Evolutionary conservation across 208 protist genomes (phyloP), one percentile per base, ranked within the genome.

Genomic region (Trypanosoma scelopori): DNA sequence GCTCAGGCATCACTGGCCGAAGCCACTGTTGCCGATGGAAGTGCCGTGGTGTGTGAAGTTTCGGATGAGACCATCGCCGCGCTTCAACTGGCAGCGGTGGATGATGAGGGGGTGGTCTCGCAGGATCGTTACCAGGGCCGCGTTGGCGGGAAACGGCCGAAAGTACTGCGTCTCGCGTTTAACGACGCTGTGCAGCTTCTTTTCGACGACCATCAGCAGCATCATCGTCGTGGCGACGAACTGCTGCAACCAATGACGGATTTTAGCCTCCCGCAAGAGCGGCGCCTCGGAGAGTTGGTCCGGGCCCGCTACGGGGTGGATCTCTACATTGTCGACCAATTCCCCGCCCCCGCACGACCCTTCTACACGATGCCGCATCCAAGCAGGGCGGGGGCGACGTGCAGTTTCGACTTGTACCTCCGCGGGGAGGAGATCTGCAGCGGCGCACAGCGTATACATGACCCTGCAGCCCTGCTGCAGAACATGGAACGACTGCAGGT

Each of bases 311-410:
- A 99, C 81, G 87, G 85, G 35, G 98, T 98, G 1, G 98, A 99
- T 73, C 93, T 99, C 47, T 99, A 98, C 87, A 91, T 99, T 23
- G 63, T 99, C 7, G 98, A 99, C 79, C 90, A 97, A 65, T 99
- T 98, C 85, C 98, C 98, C 2, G 39, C 81, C 0, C 47, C 65
- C 15, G 75, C 94, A 4, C 82, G 99, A 16, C 98, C 99, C 39
- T 99, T 99, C 91, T 99, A 99, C 88, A 99, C 99, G 22, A 99
- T 99, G 98, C 95, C 97, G 27, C 65, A 66, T 42, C 55, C 70
- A 27, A 20, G 43, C 20, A 65, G 22, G 50, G 27, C 3, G 22
- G 51, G 69, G 4, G 66, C 62, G 15, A 87, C 86, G 46, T 75
- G 85, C 51, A 85, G 85, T 55, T 99, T 98, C 82, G 99, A 99